Conservation (phyloP, 1,284 basidiomycete genomes). For the Xerocomus amazonicus region DNA sequence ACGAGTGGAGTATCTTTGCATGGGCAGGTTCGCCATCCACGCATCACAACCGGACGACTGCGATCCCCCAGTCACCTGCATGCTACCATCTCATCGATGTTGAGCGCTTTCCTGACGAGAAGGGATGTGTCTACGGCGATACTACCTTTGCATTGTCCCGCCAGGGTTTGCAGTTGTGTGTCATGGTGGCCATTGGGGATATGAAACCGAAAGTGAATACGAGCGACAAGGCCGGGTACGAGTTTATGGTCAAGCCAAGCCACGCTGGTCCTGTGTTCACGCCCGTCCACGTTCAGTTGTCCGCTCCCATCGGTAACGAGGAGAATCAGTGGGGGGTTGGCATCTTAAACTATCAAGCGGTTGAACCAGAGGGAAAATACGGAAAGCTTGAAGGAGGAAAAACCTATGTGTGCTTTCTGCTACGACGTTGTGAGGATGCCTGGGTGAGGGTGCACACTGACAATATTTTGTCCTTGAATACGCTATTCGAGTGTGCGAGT, state of each 20-base stretch:
- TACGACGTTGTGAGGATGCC: conserved; percentile 4
- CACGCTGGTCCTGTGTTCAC: conserved; percentile 8
- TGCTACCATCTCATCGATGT: conserved; percentile 4
- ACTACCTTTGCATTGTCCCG: conserved; percentile 9
- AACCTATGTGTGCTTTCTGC: conserved; percentile 18
- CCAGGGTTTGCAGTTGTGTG: conserved; percentile 9
- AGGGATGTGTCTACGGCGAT: conserved; percentile 10
- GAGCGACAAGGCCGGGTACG: neutral
- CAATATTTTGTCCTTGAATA: conserved; percentile 16
- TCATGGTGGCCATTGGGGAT: conserved; percentile 18
- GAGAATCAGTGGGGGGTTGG: conserved; percentile 16
- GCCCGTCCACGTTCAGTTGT: conserved; percentile 1
- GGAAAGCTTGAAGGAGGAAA: conserved; percentile 17
- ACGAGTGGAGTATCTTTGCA: no score
- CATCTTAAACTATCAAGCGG: conserved; percentile 17
- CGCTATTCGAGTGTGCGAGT: conserved; percentile 11
- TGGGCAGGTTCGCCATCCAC: no score
- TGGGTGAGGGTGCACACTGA: conserved; percentile 15
- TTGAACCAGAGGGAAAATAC: conserved; percentile 10
- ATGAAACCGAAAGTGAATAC: neutral
- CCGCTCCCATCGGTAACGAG: neutral
- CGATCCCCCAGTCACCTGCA: no score
- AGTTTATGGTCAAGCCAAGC: conserved; percentile 13
- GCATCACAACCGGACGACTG: no score
- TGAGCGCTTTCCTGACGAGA: conserved; percentile 7